A percentile compares a stretch with the other conserved stretches of the same genome.
These are phyloP conservation scores for Pelargonium nanum DNA, from an alignment of 345 rosid species.

Conservation along the genomic window DNA sequence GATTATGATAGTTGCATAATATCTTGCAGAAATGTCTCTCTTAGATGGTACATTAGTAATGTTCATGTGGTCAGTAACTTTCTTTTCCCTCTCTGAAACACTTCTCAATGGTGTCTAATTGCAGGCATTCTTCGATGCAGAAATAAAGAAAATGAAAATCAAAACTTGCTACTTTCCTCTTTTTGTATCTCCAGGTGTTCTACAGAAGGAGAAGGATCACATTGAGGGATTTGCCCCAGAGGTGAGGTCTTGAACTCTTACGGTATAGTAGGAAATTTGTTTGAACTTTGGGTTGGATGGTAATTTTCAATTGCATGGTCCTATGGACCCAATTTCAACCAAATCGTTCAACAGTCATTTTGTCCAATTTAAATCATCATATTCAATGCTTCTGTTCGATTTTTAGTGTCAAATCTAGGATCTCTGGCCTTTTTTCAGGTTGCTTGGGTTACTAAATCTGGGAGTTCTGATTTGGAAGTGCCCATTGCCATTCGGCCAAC, in stretches of 20 bases:
- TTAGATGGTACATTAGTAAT: no score
- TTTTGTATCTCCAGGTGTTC: conserved; percentile 78
- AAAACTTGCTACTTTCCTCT: conserved; percentile 94
- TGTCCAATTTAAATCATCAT: no score
- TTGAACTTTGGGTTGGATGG: neutral
- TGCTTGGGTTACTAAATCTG: conserved; percentile 96
- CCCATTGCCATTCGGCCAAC: conserved; percentile 97
- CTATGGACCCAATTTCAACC: no score
- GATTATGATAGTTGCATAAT: no score
- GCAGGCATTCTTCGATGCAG: conserved; percentile 83
- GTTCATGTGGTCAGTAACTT: no score
- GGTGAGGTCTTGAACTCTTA: conserved; percentile 34
- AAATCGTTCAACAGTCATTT: no score
- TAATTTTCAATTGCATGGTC: no score
- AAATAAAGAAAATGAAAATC: conserved; percentile 85
- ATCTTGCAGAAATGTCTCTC: no score
- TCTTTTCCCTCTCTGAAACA: neutral
- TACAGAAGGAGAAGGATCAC: conserved; percentile 91
- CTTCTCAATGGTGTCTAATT: conserved; percentile 14
- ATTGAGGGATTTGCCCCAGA: conserved; percentile 94
- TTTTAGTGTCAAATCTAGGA: neutral
- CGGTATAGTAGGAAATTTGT: neutral
- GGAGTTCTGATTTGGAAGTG: conserved; percentile 79
- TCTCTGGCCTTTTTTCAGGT: conserved; percentile 37
- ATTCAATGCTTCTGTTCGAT: neutral